phyloP scores from a whole-genome alignment of 2,329 filamentous ascomycete genomes.

The Trichoderma sp. region DNA sequence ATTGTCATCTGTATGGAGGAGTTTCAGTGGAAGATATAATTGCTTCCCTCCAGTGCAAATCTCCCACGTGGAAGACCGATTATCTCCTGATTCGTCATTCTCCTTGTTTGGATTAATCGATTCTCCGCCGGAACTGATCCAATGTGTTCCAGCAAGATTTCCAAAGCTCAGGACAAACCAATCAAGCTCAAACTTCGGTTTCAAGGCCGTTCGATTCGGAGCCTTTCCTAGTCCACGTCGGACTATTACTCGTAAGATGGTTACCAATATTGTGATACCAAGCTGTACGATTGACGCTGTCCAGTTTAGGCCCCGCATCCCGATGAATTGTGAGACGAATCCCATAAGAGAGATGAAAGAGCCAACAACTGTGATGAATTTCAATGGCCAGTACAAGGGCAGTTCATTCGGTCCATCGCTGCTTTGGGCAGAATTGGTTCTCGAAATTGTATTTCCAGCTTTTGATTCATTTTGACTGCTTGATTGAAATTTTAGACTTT shows the following conservation, averaged over 20 bases:
- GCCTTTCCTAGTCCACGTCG: conserved; percentile 3
- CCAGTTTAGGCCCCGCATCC: conserved; percentile 23
- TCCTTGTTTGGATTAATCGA: too few species aligned
- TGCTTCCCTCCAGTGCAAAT: too few species aligned
- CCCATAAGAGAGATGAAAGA: conserved; percentile 30
- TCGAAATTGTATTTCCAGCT: too few species aligned
- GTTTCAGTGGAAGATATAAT: too few species aligned
- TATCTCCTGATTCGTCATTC: too few species aligned
- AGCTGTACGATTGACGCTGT: conserved; percentile 8
- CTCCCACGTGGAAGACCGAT: too few species aligned
- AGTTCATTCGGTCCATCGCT: too few species aligned
- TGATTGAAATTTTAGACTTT: too few species aligned
- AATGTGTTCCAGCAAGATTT: not conserved
- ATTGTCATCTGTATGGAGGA: too few species aligned
- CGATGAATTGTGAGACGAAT: conserved; percentile 36
- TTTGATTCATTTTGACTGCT: too few species aligned
- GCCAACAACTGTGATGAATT: not conserved
- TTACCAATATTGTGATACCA: not conserved
- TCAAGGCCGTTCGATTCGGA: not conserved
- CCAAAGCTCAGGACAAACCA: conserved; percentile 9
- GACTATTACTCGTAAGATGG: not conserved
- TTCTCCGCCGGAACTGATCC: too few species aligned
- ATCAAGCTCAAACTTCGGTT: not conserved
- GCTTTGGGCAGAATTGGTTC: too few species aligned
- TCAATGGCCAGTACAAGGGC: not conserved